phyloP scores from a whole-genome alignment of 495 filamentous ascomycete genomes.

The Aspergillus panamensis region DNA sequence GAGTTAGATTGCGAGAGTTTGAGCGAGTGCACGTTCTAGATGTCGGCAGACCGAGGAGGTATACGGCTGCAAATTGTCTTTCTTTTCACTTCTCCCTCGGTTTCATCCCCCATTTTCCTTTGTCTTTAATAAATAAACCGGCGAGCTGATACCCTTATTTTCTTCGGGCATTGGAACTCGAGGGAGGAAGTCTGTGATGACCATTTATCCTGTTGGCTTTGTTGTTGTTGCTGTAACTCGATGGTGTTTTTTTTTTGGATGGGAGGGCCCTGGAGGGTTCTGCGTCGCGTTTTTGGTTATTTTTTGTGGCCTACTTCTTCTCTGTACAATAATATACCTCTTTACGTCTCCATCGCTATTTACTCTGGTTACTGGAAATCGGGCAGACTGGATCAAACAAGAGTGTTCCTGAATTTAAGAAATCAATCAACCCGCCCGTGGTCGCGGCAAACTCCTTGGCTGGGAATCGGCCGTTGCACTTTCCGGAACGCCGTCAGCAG shows the following conservation, averaged over 20 bases:
- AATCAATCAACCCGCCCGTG: background rate
- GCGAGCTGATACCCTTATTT: conserved; percentile 29
- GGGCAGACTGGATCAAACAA: no score
- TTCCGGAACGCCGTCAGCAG: conserved; percentile 22
- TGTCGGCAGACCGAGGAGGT: background rate
- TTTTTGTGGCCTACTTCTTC: conserved; percentile 14
- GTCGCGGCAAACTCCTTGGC: background rate
- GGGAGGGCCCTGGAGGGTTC: conserved; percentile 11
- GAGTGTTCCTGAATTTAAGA: no score
- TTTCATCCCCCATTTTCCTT: conserved; percentile 10
- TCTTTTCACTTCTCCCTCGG: conserved; percentile 7
- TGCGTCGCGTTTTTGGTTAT: background rate
- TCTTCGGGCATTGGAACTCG: conserved; percentile 20
- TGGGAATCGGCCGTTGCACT: conserved; percentile 24
- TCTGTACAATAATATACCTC: conserved; percentile 31
- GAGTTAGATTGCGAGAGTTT: conserved; percentile 13
- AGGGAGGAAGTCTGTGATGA: conserved; percentile 24
- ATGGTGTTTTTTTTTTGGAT: conserved; percentile 18
- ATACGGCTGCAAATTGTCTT: conserved; percentile 1
- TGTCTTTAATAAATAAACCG: conserved; percentile 18
- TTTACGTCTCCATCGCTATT: conserved; percentile 16
- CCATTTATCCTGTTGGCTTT: conserved; percentile 21
- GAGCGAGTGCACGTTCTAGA: background rate
- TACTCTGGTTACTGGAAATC: background rate
- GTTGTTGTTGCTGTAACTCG: conserved; percentile 27